Evolutionary conservation across 805 yeast species (phyloP).

Genomic region (Hanseniaspora thailandica): DNA sequence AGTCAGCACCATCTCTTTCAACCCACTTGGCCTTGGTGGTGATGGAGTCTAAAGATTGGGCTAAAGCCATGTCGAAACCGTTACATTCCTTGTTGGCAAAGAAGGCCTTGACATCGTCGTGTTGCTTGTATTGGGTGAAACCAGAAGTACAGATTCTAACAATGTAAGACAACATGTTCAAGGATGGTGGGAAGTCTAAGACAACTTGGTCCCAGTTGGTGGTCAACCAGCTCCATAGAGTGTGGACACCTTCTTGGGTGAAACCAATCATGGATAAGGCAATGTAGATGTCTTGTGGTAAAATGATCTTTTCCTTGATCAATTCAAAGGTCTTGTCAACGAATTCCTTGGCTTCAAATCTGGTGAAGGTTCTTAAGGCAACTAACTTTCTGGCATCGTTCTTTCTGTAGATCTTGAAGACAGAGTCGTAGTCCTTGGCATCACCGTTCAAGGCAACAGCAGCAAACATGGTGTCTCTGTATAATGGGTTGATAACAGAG

Average conservation of each 20-base stretch:
- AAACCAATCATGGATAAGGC: slow-evolving; percentile 66
- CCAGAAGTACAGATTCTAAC: slow-evolving; percentile 51
- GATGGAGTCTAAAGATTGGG: slow-evolving; percentile 52
- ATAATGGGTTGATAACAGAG: slow-evolving; percentile 60
- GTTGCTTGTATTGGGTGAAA: slow-evolving; percentile 45
- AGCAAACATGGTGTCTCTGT: slow-evolving; percentile 53
- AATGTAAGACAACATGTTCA: slow-evolving; percentile 67
- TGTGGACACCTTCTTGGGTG: slow-evolving; percentile 52
- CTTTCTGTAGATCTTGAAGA: slow-evolving; percentile 47
- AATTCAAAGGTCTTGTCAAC: slow-evolving; percentile 45
- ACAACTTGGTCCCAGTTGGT: slow-evolving; percentile 59
- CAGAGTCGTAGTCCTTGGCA: slow-evolving; percentile 47
- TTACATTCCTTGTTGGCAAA: slow-evolving; percentile 45
- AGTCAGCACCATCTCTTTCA: slow-evolving; percentile 40
- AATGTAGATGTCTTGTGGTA: slow-evolving; percentile 64
- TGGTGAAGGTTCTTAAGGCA: slow-evolving; percentile 61
- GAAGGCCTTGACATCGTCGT: slow-evolving; percentile 40
- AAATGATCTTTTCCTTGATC: slow-evolving; percentile 46
- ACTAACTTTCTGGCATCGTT: slow-evolving; percentile 41
- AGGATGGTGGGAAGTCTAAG: slow-evolving; percentile 65
- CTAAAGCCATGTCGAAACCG: slow-evolving; percentile 54
- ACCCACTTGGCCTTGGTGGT: slow-evolving; percentile 49
- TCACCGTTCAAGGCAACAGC: slow-evolving; percentile 60
- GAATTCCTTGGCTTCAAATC: slow-evolving; percentile 41
- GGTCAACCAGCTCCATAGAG: slow-evolving; percentile 63